Evolutionary conservation across 2,329 filamentous ascomycete genomes (phyloP), one percentile per base, ranked within the genome.

Genomic region (Clonostachys chloroleuca): DNA sequence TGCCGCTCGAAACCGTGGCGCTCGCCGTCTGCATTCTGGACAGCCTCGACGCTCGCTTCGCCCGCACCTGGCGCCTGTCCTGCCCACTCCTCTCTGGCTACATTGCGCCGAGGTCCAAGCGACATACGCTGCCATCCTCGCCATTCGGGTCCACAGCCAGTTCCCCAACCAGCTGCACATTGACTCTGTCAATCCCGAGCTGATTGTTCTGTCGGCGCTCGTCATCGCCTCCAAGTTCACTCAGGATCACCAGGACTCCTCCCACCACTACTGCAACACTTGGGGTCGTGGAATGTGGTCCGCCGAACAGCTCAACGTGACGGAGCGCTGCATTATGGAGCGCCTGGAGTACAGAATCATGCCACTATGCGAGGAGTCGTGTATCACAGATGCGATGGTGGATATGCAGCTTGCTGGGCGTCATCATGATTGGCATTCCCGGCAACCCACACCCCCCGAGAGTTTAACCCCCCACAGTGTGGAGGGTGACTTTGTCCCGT

Each of bases 21-120:
- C 68, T 87, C 36, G 82, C 81, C 35, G 81, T 83, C 37, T 84
- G 81, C 68, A 80, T 87, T 44, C 73, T 87, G 54, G 83, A 86
- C 59, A 82, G 81, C 39, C 71, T 86, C 51, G 77, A 79, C 62
- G 73, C 75, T 43, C 78, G 76, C 49, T 87, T 86, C 60, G 78
- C 81, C 42, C 74, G 80, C 34, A 73, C 68, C 48, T 87, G 82
- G 82, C 77, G 83, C 18, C 68, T 79, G 47, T 72, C 73, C 4
- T 83, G 79, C 54, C 81, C 82, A 1, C 65, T 82, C 52, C 61
- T 50, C 51, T 60, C 53, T 14, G 43, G 47, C 47, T 30, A 47
- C 43, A 46, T 12, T 33, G 52, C 54, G 40, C 49, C 63, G 30
- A 39, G 58, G 16, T 63, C 53, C 49, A 75, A 74, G 57, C 69